phyloP scores from a whole-genome alignment of 2,329 filamentous ascomycete species.

The Penicillium sp. region DNA sequence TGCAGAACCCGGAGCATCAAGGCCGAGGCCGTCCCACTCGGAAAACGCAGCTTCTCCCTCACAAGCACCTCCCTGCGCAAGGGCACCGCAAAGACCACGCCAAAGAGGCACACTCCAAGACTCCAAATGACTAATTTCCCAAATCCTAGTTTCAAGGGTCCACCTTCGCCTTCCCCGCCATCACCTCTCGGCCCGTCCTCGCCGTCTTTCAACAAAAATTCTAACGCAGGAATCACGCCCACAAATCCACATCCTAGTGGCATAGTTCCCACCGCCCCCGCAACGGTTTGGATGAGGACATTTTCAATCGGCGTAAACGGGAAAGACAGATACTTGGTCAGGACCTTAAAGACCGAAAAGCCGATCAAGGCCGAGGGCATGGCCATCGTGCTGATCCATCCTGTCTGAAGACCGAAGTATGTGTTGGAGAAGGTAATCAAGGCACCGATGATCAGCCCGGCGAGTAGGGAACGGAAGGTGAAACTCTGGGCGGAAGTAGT shows the following conservation, averaged over 20 bases:
- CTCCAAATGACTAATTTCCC: constrained; percentile 84
- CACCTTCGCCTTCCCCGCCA: constrained; percentile 64
- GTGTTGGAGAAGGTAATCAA: constrained; percentile 96
- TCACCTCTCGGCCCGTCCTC: constrained; percentile 76
- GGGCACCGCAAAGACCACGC: constrained; percentile 92
- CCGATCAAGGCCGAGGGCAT: constrained; percentile 94
- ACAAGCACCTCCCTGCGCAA: constrained; percentile 88
- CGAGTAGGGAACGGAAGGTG: constrained; percentile 71
- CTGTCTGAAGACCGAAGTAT: constrained; percentile 95
- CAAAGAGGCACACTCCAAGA: constrained; percentile 89
- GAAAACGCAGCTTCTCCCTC: constrained; percentile 84
- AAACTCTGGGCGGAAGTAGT: constrained; percentile 56
- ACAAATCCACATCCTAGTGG: constrained; percentile 93
- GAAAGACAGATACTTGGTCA: constrained; percentile 64
- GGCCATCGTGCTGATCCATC: constrained; percentile 81
- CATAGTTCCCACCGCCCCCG: constrained; percentile 93
- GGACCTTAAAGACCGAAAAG: constrained; percentile 82
- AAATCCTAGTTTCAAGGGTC: constrained; percentile 64
- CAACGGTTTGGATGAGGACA: constrained; percentile 91
- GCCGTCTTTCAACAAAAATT: constrained; percentile 70
- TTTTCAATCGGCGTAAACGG: constrained; percentile 95
- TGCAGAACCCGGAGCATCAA: constrained; percentile 88
- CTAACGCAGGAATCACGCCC: constrained; percentile 85
- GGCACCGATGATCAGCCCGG: constrained; percentile 76
- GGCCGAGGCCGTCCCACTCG: constrained; percentile 90